A percentile compares a stretch with the other conserved stretches of the same genome.
These are phyloP conservation scores for Wallacemonas sp. DNA, from an alignment of 208 protist species.

Conservation along the genomic window DNA sequence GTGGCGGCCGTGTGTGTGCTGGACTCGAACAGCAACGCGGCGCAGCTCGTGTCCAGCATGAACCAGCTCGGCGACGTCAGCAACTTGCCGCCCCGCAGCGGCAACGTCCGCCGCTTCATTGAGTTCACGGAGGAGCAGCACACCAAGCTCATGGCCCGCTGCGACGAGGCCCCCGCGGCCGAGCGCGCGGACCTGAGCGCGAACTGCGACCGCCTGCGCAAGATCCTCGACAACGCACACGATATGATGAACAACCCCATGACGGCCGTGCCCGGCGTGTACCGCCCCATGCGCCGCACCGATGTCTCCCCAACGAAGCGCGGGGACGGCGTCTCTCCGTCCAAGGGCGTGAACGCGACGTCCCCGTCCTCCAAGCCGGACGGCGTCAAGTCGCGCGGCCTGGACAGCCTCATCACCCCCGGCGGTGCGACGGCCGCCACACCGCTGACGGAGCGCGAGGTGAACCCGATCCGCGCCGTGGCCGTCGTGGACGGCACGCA, in stretches of 20 bases:
- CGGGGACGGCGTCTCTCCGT: too few species aligned
- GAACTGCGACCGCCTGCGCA: slow-evolving; percentile 35
- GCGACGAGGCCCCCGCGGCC: slow-evolving; percentile 22
- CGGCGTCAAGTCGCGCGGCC: not conserved
- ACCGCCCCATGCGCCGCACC: slow-evolving; percentile 26
- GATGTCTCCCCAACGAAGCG: not conserved
- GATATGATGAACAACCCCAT: slow-evolving; percentile 44
- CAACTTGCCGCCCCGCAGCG: slow-evolving; percentile 55
- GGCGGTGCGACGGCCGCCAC: not conserved
- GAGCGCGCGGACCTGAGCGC: slow-evolving; percentile 28
- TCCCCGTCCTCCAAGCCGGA: not conserved
- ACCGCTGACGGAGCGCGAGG: not conserved
- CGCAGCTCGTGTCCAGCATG: slow-evolving; percentile 29
- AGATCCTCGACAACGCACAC: slow-evolving; percentile 40
- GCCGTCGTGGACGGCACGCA: slow-evolving; percentile 15
- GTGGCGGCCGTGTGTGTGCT: slow-evolving; percentile 38
- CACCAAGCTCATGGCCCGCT: slow-evolving; percentile 23
- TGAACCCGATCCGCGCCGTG: slow-evolving; percentile 31
- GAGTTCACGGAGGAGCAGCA: slow-evolving; percentile 41
- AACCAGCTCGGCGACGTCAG: slow-evolving; percentile 41
- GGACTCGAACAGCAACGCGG: slow-evolving; percentile 20
- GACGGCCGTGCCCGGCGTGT: slow-evolving; percentile 37
- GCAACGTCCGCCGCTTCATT: slow-evolving; percentile 66
- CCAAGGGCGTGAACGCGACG: not conserved
- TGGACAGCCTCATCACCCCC: slow-evolving; percentile 9